Base-by-base conservation (phyloP, 345 rosid species). In the Chamaenerion angustifolium region DNA sequence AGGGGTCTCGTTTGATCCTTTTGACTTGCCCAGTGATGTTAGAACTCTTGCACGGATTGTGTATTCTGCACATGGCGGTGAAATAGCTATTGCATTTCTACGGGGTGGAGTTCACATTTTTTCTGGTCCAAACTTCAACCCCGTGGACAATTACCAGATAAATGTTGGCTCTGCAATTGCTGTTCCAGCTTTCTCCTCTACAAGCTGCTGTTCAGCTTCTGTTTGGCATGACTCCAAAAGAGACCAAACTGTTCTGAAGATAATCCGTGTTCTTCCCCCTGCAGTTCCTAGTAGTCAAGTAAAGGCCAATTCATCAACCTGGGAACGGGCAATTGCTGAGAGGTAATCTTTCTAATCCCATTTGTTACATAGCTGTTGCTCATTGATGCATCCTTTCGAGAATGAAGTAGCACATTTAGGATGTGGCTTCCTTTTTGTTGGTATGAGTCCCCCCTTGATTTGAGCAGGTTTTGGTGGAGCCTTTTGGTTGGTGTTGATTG, bases 401-500 rank as follows among this genome's bases (percentile, higher is more conserved):
- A 53, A 17, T 54, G 42, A 18, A 42, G 18, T 6, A 42, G 43
- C 21, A 3, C 40, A 4, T 7, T 40, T 40, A 19, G 15, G 43
- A 40, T 42, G 18, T 11, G 15, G 35, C 25, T 8, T 16, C 25
- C n/a, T 4, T 50, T 12, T 23, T 19, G 10, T 43, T 37, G 13
- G 37, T 42, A 27, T 60, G 11, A 41, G 41, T 15, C 23, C 4
- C 15, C 43, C n/a, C 56, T 52, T 43, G 68, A 50, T 51, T 10
- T 10, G 55, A 64, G 70, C 70, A 92, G 99, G 82, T 92, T 92
- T 75, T 92, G 99, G 99, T 92, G 99, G 99, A 85, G 96, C 69
- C 99, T 92, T 71, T 74, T 92, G 85, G 96, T 92, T 51, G 96
- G 96, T 50, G 99, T 92, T 69, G 99, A 88, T 74, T 92, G 99